Percentiles rank a stretch among this genome's conserved stretches.
Evolutionary conservation across 1,284 basidiomycete genomes (phyloP).

Genomic region (Hortiboletus rubellus): DNA sequence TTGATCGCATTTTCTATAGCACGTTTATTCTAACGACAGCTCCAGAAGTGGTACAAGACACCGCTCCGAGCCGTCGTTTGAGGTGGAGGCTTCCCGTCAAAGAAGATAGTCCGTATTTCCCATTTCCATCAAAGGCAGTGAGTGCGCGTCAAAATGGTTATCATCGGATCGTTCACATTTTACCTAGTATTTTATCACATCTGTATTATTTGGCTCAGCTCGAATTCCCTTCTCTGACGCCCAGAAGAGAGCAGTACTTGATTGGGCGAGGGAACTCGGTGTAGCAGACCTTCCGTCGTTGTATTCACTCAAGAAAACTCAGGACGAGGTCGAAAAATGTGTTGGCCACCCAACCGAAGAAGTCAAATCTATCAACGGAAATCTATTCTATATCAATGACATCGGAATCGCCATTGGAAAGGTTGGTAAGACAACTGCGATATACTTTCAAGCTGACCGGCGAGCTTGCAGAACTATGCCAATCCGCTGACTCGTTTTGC

Average conservation of each 20-base stretch:
- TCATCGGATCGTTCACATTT: no score
- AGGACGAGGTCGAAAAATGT: neutral
- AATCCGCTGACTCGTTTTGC: neutral
- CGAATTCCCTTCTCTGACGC: neutral
- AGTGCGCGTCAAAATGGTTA: no score
- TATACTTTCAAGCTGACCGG: no score
- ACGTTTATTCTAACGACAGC: no score
- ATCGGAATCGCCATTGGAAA: neutral
- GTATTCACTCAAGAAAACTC: neutral
- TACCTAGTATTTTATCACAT: no score
- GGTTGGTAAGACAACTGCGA: neutral
- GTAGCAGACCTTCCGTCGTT: neutral
- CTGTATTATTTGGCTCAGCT: no score
- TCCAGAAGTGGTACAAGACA: no score
- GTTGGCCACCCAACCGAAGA: neutral
- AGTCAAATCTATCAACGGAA: neutral
- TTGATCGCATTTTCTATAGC: no score
- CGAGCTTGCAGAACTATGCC: neutral
- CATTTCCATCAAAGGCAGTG: no score
- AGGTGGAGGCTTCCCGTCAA: no score
- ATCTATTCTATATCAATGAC: constrained; percentile 16
- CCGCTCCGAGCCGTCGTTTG: no score
- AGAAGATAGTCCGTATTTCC: no score
- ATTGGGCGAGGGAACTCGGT: neutral
- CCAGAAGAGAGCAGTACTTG: neutral